Conservation (phyloP, 495 filamentous ascomycete species). For the Penicillium dipodomyicola region DNA sequence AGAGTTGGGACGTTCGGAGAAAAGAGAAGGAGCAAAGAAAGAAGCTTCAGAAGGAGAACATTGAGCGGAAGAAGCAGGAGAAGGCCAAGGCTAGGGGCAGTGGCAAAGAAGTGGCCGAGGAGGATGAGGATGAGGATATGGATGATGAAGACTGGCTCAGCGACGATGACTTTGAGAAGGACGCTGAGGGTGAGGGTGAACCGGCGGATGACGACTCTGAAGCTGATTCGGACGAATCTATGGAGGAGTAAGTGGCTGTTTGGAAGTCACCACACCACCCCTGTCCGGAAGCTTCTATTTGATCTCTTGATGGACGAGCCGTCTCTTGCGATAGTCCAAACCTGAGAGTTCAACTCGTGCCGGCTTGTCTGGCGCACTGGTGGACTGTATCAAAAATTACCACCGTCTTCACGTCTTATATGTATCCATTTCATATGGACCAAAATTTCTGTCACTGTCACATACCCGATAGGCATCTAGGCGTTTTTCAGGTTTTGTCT, state of each 20-base stretch:
- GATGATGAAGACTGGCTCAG: conserved; percentile 61
- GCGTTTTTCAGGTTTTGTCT: conserved; percentile 12
- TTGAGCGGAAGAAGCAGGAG: conserved; percentile 74
- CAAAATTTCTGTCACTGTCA: conserved; percentile 18
- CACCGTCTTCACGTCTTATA: conserved; percentile 2
- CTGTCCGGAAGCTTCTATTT: neutral
- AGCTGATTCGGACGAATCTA: conserved; percentile 37
- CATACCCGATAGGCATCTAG: conserved; percentile 15
- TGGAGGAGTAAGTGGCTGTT: conserved; percentile 34
- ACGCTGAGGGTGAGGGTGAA: conserved; percentile 43
- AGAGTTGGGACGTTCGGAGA: conserved; percentile 71
- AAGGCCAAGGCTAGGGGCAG: conserved; percentile 48
- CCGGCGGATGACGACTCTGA: conserved; percentile 44
- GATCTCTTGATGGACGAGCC: neutral
- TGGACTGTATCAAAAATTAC: conserved; percentile 7
- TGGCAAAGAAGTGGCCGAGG: conserved; percentile 43
- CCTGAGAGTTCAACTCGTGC: neutral
- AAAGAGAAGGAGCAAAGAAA: conserved; percentile 79
- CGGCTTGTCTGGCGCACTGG: neutral
- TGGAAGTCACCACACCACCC: neutral
- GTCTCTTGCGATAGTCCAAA: neutral
- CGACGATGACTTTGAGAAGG: conserved; percentile 59
- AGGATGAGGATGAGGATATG: conserved; percentile 56
- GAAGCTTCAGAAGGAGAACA: conserved; percentile 79
- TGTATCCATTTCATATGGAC: conserved; percentile 5